Percentiles rank a stretch among this genome's conserved stretches.
Conservation (phyloP, 768 basidiomycete species). For the Trametes cingulata region DNA sequence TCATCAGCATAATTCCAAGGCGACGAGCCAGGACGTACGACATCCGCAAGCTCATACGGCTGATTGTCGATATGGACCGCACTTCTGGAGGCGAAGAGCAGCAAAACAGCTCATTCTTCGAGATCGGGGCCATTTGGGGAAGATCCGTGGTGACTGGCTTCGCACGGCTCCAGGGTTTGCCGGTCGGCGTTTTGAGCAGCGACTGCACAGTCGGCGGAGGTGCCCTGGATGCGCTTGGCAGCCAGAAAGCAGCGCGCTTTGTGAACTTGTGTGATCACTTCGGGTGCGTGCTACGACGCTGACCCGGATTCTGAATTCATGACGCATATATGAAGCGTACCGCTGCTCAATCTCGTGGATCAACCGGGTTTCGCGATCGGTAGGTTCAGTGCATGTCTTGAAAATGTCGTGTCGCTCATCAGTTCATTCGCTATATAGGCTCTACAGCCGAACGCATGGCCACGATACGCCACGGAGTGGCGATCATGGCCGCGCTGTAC, state of each 20-base stretch:
- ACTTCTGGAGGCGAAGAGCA: neutral
- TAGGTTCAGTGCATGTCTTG: neutral
- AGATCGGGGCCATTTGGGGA: constrained; percentile 22
- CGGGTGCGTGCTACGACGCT: neutral
- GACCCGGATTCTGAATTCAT: neutral
- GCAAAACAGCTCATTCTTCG: constrained; percentile 13
- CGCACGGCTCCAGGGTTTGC: constrained; percentile 13
- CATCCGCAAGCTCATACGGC: constrained; percentile 10
- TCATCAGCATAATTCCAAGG: constrained; percentile 21
- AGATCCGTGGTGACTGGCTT: constrained; percentile 13
- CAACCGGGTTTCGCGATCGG: constrained; percentile 22
- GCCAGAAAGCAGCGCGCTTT: constrained; percentile 23
- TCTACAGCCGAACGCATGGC: constrained; percentile 19
- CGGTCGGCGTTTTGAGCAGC: constrained; percentile 18
- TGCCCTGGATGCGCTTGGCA: constrained; percentile 16
- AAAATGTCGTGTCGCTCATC: neutral
- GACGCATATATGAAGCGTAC: constrained; percentile 3
- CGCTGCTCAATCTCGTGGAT: constrained; percentile 21
- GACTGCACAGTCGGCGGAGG: constrained; percentile 20
- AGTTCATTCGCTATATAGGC: neutral
- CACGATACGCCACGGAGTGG: constrained; percentile 16
- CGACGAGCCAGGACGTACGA: constrained; percentile 17
- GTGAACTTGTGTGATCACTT: constrained; percentile 23
- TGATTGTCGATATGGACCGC: constrained; percentile 12
- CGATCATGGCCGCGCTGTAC: constrained; percentile 21